Conservation (phyloP, 2,329 filamentous ascomycete species). For the Pyrenophora graminea region DNA sequence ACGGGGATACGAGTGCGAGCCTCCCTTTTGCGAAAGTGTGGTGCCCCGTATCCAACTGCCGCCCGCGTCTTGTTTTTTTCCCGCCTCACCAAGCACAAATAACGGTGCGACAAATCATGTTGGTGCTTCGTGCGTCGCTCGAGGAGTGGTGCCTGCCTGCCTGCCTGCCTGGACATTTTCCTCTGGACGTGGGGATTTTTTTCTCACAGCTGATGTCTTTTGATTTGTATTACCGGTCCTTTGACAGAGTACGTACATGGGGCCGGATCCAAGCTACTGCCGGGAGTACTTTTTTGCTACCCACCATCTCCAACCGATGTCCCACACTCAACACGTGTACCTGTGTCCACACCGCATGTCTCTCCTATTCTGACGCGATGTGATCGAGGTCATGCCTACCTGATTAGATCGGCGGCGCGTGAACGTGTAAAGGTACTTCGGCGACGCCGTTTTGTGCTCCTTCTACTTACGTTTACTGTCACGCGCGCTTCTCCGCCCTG, state of each 20-base stretch:
- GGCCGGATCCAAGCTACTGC: constrained; percentile 1
- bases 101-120: constrained; percentile 8
- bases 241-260: neutral
- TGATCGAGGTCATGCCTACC: neutral
- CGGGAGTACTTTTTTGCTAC: too few relatives aligned
- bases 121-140: constrained; percentile 1
- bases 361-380: neutral
- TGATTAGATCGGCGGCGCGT: constrained; percentile 1
- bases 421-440: neutral
- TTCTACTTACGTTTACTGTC: neutral
- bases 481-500: constrained; percentile 5
- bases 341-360: constrained; percentile 28
- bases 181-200: neutral
- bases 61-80: constrained; percentile 2
- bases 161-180: neutral
- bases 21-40: neutral
- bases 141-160: neutral
- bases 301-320: constrained; percentile 8
- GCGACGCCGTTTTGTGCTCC: neutral
- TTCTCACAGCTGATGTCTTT: neutral
- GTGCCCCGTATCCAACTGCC: constrained; percentile 5
- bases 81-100: neutral
- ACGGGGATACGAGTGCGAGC: neutral
- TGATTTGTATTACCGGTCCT: constrained; percentile 2
- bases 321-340: constrained; percentile 32